phyloP scores from a whole-genome alignment of 2,329 filamentous ascomycete species.

The Westerdykella ornata region DNA sequence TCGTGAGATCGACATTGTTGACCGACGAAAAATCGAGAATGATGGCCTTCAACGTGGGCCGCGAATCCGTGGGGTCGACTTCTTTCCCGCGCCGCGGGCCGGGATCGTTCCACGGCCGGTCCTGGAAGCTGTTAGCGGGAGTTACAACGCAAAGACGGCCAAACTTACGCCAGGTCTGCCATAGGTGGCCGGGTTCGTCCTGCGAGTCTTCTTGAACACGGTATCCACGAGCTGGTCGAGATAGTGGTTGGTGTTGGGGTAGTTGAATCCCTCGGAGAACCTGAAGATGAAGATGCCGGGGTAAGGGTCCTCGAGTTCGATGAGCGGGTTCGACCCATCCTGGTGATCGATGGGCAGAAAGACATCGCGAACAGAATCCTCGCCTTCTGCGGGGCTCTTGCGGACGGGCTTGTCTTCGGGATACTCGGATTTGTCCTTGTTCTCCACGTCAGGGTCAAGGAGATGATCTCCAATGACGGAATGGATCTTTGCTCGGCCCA shows the following conservation, averaged over 20 bases:
- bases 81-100: conserved; percentile 58
- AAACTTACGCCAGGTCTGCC: conserved; percentile 36
- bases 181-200: conserved; percentile 65
- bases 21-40: conserved; percentile 93
- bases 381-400: conserved; percentile 19
- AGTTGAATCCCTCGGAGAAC: conserved; percentile 94
- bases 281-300: conserved; percentile 96
- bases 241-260: conserved; percentile 86
- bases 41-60: conserved; percentile 69
- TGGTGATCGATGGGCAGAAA: conserved; percentile 81
- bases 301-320: conserved; percentile 71
- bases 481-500: conserved; percentile 77
- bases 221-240: conserved; percentile 57
- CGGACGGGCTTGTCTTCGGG: conserved; percentile 4
- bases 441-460: conserved; percentile 44
- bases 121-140: conserved; percentile 33
- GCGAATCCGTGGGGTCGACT: conserved; percentile 38
- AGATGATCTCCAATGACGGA: conserved; percentile 73
- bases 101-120: conserved; percentile 93
- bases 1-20: conserved; percentile 91
- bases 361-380: conserved; percentile 59
- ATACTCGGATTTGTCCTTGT: conserved; percentile 12
- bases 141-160: neutral
- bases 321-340: conserved; percentile 82
- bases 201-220: conserved; percentile 58